Percentiles rank a stretch among this genome's conserved stretches.
These are phyloP conservation scores for Sporothrix inflata DNA, from an alignment of 2,329 filamentous ascomycete genomes.

Conservation along the genomic window DNA sequence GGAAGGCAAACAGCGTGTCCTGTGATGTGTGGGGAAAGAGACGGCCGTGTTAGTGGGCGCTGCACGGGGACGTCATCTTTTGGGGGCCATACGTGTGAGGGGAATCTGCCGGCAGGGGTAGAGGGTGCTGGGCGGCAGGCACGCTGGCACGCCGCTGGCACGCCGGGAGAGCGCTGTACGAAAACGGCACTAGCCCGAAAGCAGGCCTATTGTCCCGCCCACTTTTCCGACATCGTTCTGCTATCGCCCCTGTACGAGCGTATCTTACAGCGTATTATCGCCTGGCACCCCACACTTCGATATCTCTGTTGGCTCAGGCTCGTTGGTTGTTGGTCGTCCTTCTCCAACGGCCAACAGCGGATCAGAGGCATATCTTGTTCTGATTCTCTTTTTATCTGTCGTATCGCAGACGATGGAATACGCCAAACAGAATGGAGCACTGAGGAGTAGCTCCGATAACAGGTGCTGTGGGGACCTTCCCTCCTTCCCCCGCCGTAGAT, in stretches of 20 bases:
- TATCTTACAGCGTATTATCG: not conserved
- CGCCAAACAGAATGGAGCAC: not conserved
- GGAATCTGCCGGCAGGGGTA: not conserved
- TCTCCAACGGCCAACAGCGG: conserved; percentile 7
- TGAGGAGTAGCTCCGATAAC: conserved; percentile 17
- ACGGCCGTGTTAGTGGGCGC: not conserved
- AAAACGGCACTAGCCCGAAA: not conserved
- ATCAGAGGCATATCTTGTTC: conserved; percentile 6
- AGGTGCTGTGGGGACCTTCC: not conserved
- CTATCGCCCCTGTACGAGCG: not conserved
- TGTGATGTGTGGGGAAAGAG: not conserved
- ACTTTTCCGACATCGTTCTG: conserved; percentile 7
- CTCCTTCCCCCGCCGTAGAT: not conserved
- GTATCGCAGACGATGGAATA: not conserved
- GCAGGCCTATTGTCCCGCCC: conserved; percentile 17
- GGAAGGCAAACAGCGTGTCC: no score
- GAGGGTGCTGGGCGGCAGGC: no score
- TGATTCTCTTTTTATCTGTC: not conserved
- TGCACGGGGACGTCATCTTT: not conserved
- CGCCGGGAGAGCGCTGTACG: not conserved
- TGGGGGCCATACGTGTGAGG: not conserved
- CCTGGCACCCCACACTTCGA: not conserved
- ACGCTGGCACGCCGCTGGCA: no score
- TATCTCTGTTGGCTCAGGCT: not conserved
- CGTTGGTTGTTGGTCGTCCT: not conserved